These are phyloP conservation scores for Hemileia vastatrix DNA, from an alignment of 1,284 basidiomycete genomes.

Conservation along the genomic window DNA sequence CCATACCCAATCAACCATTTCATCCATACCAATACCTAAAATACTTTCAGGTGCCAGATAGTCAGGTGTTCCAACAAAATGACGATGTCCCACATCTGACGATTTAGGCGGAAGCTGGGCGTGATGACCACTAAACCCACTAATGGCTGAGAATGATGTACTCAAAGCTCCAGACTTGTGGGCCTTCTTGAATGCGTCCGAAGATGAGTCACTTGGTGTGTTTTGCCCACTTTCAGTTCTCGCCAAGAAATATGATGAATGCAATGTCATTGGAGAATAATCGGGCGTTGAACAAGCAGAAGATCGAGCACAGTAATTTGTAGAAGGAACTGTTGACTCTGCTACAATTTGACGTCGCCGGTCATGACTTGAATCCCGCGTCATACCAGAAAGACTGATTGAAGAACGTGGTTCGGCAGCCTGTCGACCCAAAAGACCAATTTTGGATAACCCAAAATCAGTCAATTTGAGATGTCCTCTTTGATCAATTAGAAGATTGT, in stretches of 20 bases:
- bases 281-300: conserved; percentile 10
- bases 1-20: conserved; percentile 93
- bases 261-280: conserved; percentile 4
- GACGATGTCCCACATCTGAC: conserved; percentile 23
- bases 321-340: conserved; percentile 48
- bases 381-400: conserved; percentile 47
- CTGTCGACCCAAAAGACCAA: conserved; percentile 92
- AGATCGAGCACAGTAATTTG: not conserved
- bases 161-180: not conserved
- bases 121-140: conserved; percentile 1
- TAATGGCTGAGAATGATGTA: not conserved
- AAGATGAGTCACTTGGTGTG: not conserved
- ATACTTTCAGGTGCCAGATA: conserved; percentile 95
- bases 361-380: conserved; percentile 45
- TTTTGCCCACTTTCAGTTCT: not conserved
- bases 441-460: conserved; percentile 93
- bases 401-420: conserved; percentile 59
- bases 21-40: conserved; percentile 86
- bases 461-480: conserved; percentile 94
- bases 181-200: not conserved
- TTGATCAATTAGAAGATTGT: conserved; percentile 91
- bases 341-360: conserved; percentile 40
- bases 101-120: not conserved
- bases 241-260: conserved; percentile 15
- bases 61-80: conserved; percentile 89